A percentile compares a stretch with the other conserved stretches of the same genome.
These are phyloP conservation scores for Boletus rubroflammeus DNA, from an alignment of 768 basidiomycete genomes.

Conservation along the genomic window DNA sequence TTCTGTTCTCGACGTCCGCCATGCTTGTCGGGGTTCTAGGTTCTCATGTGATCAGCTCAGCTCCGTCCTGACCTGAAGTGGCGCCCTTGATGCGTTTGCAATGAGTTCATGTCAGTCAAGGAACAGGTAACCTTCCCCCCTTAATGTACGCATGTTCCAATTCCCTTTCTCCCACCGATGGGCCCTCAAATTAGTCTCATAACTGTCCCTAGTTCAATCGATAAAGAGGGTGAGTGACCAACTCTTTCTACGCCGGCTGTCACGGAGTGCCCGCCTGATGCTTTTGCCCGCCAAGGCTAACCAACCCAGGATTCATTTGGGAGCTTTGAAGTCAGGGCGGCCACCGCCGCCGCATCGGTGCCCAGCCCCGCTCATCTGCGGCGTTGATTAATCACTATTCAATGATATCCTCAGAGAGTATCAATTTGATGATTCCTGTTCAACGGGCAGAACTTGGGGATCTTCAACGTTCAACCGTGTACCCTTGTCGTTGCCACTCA, in stretches of 20 bases:
- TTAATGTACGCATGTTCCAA: neutral
- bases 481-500: neutral
- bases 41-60: too few relatives aligned
- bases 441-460: neutral
- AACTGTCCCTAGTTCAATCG: too few relatives aligned
- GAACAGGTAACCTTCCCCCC: neutral
- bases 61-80: too few relatives aligned
- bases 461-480: neutral
- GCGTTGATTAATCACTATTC: neutral
- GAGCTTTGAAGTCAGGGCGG: neutral
- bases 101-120: neutral
- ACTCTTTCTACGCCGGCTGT: neutral
- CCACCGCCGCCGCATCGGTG: too few relatives aligned
- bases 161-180: too few relatives aligned
- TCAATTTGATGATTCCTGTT: neutral
- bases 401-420: neutral
- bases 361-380: neutral
- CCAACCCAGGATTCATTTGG: neutral
- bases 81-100: neutral
- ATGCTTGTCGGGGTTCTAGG: too few relatives aligned
- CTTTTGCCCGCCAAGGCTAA: neutral
- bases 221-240: neutral
- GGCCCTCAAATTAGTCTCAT: too few relatives aligned
- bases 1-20: too few relatives aligned
- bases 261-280: neutral